Evolutionary conservation across 108 stramenopile genomes (phyloP), one percentile per base, ranked within the genome.

Genomic region (Nannochloropsis salina): DNA sequence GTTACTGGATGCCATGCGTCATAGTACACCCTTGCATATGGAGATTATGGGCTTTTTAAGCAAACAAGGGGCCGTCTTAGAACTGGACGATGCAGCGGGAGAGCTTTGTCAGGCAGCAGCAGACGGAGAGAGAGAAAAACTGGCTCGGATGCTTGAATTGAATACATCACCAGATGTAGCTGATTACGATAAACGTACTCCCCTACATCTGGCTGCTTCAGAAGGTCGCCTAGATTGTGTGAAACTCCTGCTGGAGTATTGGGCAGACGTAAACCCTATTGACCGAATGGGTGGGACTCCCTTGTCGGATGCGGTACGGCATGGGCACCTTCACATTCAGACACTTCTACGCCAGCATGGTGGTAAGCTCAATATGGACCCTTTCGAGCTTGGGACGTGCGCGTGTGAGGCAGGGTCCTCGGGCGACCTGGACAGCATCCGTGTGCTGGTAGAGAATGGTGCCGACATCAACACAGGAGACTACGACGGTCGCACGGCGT

Each of bases 91-190:
- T 74, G 61, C 61, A n/a, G 61, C 61, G 61, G 61, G 61, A n/a
- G 6, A 74, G 61, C 61, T 74, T n/a, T 74, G 61, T n/a, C 61
- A 74, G 61, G 61, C 61, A n/a, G 61, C 61, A n/a, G 61, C 61
- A n/a, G 61, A 74, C n/a, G 61, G 61, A n/a, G 61, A 74, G 61
- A 15, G 3, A n/a, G 8, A 74, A 74, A 74, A 74, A n/a, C n/a
- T 74, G 61, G 61, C 61, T n/a, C 61, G 61, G 61, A 74, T 74
- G 61, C 61, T 74, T 74, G 61, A 74, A n/a, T n/a, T 74, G 61
- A 74, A 74, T 6, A 8, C n/a, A 74, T 74, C 61, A 6, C 61
- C 61, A 6, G 8, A 74, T 74, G 61, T 74, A n/a, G 61, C 61
- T 74, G 61, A 74, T 74, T 74, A 74, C n/a, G 61, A 74, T 74